phyloP scores from a whole-genome alignment of 371 early-diverging fungal species.

The Parasitella parasitica region DNA sequence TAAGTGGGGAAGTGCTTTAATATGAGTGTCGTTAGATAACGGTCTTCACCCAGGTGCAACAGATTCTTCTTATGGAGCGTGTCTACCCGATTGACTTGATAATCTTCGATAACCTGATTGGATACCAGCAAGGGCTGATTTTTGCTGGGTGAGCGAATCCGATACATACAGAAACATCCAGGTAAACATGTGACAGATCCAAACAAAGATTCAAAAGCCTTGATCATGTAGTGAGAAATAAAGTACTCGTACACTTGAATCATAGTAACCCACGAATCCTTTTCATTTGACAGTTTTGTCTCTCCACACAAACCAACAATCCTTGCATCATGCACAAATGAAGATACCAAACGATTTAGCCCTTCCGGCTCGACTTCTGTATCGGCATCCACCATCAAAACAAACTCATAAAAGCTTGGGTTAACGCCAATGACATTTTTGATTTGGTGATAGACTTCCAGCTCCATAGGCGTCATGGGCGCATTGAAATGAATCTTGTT shows the following conservation, averaged over 20 bases:
- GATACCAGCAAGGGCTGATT: constrained; percentile 89
- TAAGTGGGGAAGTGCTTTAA: constrained; percentile 97
- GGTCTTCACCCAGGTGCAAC: constrained; percentile 83
- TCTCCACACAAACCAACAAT: constrained; percentile 86
- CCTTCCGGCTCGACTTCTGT: constrained; percentile 67
- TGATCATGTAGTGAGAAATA: constrained; percentile 91
- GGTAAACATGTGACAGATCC: constrained; percentile 89
- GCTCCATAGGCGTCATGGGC: constrained; percentile 85
- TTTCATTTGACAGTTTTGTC: constrained; percentile 81
- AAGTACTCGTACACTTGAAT: constrained; percentile 81
- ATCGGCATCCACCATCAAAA: constrained; percentile 70
- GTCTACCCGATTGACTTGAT: constrained; percentile 92
- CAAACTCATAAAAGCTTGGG: constrained; percentile 70
- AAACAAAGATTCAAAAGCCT: constrained; percentile 88
- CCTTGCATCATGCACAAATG: constrained; percentile 70
- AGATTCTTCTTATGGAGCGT: constrained; percentile 97
- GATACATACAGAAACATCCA: constrained; percentile 93
- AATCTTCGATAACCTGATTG: constrained; percentile 90
- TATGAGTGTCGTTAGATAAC: constrained; percentile 97
- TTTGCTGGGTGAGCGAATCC: constrained; percentile 78
- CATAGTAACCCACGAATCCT: constrained; percentile 87
- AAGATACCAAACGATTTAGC: constrained; percentile 61
- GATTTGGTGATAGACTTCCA: constrained; percentile 88
- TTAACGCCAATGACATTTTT: constrained; percentile 83
- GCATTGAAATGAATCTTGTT: constrained; percentile 72